Evolutionary conservation across 2,329 filamentous ascomycete species (phyloP).

Genomic region (Trichoderma endophyticum): DNA sequence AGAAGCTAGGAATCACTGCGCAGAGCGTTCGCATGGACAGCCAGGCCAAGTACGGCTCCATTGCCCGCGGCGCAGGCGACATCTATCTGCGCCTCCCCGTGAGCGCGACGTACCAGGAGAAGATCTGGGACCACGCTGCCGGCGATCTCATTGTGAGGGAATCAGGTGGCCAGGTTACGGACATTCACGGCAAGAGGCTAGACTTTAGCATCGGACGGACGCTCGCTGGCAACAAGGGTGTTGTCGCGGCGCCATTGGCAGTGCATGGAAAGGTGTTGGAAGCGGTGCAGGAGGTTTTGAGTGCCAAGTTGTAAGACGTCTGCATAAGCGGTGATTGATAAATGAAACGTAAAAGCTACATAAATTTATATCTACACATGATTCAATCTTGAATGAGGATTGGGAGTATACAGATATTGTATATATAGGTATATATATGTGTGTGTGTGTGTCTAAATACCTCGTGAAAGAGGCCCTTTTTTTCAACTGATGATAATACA

Average conservation of each 20-base stretch:
- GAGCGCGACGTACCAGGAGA: constrained; percentile 87
- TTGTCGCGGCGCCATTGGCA: constrained; percentile 78
- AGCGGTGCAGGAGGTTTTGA: constrained; percentile 77
- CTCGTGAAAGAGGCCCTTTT: background rate
- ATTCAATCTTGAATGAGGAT: background rate
- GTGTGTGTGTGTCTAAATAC: constrained; percentile 28
- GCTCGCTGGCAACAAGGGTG: constrained; percentile 85
- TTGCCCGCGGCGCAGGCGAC: constrained; percentile 89
- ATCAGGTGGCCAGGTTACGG: constrained; percentile 87
- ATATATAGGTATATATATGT: constrained; percentile 3
- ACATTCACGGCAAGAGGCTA: constrained; percentile 77
- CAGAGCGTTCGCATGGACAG: constrained; percentile 95
- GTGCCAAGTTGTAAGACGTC: constrained; percentile 28
- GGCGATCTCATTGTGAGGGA: constrained; percentile 93
- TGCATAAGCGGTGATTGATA: background rate
- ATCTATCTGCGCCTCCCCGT: constrained; percentile 89
- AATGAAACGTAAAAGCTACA: background rate
- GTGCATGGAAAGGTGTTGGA: constrained; percentile 74
- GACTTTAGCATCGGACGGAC: constrained; percentile 87
- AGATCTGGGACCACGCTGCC: constrained; percentile 99
- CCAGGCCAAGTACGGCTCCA: constrained; percentile 95
- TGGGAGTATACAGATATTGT: background rate
- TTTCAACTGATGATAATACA: constrained; percentile 28
- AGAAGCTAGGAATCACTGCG: constrained; percentile 79
- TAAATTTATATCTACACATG: background rate